phyloP scores from a whole-genome alignment of 192 early-diverging fungal species.

The Powellomyces hirtus region DNA sequence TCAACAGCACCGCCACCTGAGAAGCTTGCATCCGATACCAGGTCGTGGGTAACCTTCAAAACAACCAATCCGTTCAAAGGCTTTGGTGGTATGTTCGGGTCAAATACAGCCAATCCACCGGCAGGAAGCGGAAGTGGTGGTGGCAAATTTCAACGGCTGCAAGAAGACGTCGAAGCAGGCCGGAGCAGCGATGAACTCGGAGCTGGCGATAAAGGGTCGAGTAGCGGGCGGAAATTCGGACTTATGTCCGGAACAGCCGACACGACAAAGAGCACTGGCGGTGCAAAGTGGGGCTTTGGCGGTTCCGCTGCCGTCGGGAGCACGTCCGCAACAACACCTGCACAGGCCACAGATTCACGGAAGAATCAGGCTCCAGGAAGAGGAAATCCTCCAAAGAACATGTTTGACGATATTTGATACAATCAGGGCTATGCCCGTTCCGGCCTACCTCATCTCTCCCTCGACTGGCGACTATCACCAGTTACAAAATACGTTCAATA shows the following conservation, averaged over 20 bases:
- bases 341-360: not conserved
- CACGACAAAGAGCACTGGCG: not conserved
- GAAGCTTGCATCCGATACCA: not conserved
- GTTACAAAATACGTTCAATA: no score
- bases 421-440: no score
- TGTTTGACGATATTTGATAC: conserved; percentile 11
- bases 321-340: not conserved
- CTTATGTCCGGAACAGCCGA: not conserved
- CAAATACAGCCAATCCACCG: not conserved
- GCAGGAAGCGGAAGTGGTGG: not conserved
- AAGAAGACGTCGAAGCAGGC: conserved; percentile 9
- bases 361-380: not conserved
- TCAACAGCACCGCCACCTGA: not conserved
- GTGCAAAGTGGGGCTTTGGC: not conserved
- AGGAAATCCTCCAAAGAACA: not conserved
- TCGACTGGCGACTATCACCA: no score
- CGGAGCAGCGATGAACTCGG: not conserved
- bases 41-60: not conserved
- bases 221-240: not conserved
- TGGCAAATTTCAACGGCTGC: conserved; percentile 13
- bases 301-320: not conserved
- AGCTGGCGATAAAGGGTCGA: not conserved
- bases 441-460: no score
- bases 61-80: conserved; percentile 15
- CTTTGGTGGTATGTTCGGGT: not conserved